A percentile compares a stretch with the other conserved stretches of the same genome.
These are phyloP conservation scores for Pisolithus tinctorius DNA, from an alignment of 768 basidiomycete genomes.

Conservation along the genomic window DNA sequence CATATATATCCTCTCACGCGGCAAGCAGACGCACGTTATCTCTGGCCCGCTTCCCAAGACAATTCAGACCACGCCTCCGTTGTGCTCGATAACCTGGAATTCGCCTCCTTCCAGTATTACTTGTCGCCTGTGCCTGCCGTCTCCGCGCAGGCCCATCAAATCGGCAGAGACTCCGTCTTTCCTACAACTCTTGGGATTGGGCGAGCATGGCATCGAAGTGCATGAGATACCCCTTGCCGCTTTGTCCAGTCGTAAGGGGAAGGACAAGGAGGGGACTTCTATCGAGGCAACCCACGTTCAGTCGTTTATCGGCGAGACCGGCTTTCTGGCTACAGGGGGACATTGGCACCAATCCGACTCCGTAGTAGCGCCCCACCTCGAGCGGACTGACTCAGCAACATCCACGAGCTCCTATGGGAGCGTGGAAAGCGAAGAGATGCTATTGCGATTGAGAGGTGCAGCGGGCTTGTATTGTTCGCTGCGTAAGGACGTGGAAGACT, in stretches of 20 bases:
- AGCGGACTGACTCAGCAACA: conserved; percentile 38
- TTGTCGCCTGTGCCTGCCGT: conserved; percentile 41
- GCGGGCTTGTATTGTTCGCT: conserved; percentile 78
- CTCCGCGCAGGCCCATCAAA: conserved; percentile 10
- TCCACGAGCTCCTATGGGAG: conserved; percentile 44
- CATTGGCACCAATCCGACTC: conserved; percentile 35
- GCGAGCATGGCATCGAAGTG: conserved; percentile 67
- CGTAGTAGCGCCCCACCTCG: conserved; percentile 27
- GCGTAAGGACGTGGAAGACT: conserved; percentile 66
- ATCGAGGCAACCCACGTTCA: conserved; percentile 46
- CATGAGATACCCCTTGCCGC: conserved; percentile 57
- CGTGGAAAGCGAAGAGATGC: conserved; percentile 46
- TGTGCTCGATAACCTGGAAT: conserved; percentile 53
- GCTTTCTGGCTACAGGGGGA: conserved; percentile 40
- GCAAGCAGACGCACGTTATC: conserved; percentile 60
- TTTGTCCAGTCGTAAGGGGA: conserved; percentile 31
- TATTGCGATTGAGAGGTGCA: conserved; percentile 40
- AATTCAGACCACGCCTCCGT: conserved; percentile 40
- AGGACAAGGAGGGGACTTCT: conserved; percentile 41
- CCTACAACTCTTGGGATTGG: conserved; percentile 65
- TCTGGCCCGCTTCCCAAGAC: conserved; percentile 60
- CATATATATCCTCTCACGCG: conserved; percentile 63
- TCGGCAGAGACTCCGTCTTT: conserved; percentile 29
- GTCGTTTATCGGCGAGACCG: conserved; percentile 58
- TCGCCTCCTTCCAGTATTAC: conserved; percentile 47